Base-by-base conservation (phyloP, 164 flowering plant species). In the Nelumbo lutea region DNA sequence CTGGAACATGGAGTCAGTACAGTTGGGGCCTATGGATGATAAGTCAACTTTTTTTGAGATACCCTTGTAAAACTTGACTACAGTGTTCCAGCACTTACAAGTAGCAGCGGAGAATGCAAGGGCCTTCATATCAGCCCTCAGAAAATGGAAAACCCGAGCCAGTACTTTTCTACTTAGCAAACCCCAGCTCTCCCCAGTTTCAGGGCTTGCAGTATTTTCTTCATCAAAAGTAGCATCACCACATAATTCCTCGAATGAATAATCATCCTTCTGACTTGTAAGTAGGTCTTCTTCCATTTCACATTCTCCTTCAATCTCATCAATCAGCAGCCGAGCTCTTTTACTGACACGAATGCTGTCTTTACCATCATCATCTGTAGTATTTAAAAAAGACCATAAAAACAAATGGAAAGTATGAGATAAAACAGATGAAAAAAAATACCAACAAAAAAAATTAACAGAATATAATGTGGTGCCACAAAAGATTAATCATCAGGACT, bases 41-140 rank as follows among this genome's bases (percentile, higher is more conserved):
- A 96, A 80, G 77, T 96, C 88, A 68, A 88, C 88, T 70, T 83
- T 88, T 71, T 69, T 78, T 44, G 88, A 81, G 44, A 91, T 74
- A 69, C 70, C 82, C 70, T 80, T 90, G 78, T 96, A 93, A 68
- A 82, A 85, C 62, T 74, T 80, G 51, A 78, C 87, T 39, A 84
- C 89, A 44, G 88, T 76, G 73, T 85, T 85, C 99, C 99, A 96
- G 67, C 79, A 84, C 77, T 82, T 93, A 78, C 99, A 96, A 72
- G 97, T 88, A 75, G 85, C 75, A 68, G 93, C 85, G 67, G 90
- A 96, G 78, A 83, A 72, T 48, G 83, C 79, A 65, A 96, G 88
- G 66, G 98, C 85, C 70, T 79, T 93, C 42, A 90, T 46, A 78
- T 96, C 98, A 58, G 85, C 72, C 78, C 89, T 85, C 76, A 96